These are phyloP conservation scores for Saccharomyces hybrid DNA, from an alignment of 1,139 yeast genomes.

Conservation along the genomic window DNA sequence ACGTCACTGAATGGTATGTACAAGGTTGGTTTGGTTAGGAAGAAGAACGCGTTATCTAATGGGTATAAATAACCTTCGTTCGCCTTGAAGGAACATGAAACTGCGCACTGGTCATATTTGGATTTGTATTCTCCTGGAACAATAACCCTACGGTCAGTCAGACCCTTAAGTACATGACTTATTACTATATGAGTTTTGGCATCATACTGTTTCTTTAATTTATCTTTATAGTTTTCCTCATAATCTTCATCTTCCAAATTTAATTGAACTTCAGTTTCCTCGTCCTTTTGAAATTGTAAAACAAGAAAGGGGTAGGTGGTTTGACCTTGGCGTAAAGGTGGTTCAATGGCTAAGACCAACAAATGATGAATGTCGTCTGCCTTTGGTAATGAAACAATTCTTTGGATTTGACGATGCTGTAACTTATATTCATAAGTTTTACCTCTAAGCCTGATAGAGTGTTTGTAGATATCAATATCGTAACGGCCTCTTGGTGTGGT, in stretches of 20 bases:
- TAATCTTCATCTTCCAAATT: slow-evolving; percentile 80
- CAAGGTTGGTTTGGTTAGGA: slow-evolving; percentile 90
- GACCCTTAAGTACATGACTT: slow-evolving; percentile 82
- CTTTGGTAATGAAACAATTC: slow-evolving; percentile 86
- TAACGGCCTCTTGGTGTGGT: slow-evolving; percentile 98
- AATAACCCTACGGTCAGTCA: slow-evolving; percentile 77
- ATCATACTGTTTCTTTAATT: slow-evolving; percentile 64
- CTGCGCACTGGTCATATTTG: slow-evolving; percentile 69
- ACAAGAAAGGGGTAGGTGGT: slow-evolving; percentile 91
- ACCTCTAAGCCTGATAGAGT: slow-evolving; percentile 87
- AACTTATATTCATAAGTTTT: slow-evolving; percentile 96
- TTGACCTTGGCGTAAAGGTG: slow-evolving; percentile 92
- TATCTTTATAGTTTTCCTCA: slow-evolving; percentile 66
- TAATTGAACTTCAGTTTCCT: slow-evolving; percentile 84
- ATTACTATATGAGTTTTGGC: slow-evolving; percentile 85
- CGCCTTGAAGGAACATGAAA: slow-evolving; percentile 88
- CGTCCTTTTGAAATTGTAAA: slow-evolving; percentile 81
- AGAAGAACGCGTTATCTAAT: slow-evolving; percentile 81
- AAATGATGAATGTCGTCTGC: slow-evolving; percentile 90
- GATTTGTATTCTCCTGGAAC: slow-evolving; percentile 83
- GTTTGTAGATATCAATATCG: slow-evolving; percentile 89
- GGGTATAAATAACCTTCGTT: slow-evolving; percentile 91
- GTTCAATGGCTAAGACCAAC: slow-evolving; percentile 84
- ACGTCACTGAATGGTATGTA: slow-evolving; percentile 85
- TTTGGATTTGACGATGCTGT: slow-evolving; percentile 82